These are phyloP conservation scores for Ascobolus immersus DNA, from an alignment of 495 filamentous ascomycete genomes.

Conservation along the genomic window DNA sequence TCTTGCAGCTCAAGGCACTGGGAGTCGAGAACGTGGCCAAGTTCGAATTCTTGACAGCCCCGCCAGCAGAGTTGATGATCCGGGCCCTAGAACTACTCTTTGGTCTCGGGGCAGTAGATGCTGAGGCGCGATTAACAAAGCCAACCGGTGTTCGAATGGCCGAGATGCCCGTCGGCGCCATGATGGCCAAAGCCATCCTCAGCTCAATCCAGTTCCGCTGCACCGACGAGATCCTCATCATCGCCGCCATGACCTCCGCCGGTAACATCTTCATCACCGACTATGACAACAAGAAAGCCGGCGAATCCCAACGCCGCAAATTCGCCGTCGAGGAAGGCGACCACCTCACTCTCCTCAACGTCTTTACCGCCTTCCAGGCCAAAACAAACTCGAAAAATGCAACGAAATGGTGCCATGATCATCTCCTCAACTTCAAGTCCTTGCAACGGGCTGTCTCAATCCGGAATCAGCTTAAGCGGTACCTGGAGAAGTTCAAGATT, in stretches of 20 bases:
- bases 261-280: constrained; percentile 62
- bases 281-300: constrained; percentile 45
- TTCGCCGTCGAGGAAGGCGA: constrained; percentile 91
- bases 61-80: constrained; percentile 65
- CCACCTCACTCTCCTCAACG: constrained; percentile 80
- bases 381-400: constrained; percentile 53
- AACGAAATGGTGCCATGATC: constrained; percentile 59
- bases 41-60: constrained; percentile 72
- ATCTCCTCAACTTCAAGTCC: constrained; percentile 63
- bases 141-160: constrained; percentile 80
- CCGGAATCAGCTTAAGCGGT: constrained; percentile 60
- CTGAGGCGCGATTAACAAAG: constrained; percentile 72
- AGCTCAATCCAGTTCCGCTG: constrained; percentile 33
- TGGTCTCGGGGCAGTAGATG: constrained; percentile 68
- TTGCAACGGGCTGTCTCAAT: constrained; percentile 67
- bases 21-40: constrained; percentile 88
- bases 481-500: constrained; percentile 51
- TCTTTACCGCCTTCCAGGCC: constrained; percentile 72
- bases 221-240: constrained; percentile 61
- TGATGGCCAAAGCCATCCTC: constrained; percentile 82
- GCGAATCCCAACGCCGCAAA: constrained; percentile 47
- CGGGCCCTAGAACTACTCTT: constrained; percentile 75
- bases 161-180: constrained; percentile 79
- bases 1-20: constrained; percentile 84
- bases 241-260: constrained; percentile 83